phyloP scores from a whole-genome alignment of 495 filamentous ascomycete genomes.

The Physcia stellaris region DNA sequence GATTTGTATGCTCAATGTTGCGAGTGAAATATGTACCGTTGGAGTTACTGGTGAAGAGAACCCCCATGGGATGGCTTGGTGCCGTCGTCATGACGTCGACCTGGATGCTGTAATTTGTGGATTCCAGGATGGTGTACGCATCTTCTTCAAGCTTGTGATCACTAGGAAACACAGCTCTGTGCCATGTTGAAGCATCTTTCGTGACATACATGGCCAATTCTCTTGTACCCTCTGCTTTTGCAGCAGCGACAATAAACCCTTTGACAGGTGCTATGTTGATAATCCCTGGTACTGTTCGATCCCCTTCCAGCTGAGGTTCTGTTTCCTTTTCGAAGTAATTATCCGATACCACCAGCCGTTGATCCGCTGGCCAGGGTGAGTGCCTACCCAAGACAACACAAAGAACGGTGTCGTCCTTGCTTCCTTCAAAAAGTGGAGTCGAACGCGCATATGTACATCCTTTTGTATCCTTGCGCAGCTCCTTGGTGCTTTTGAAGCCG shows the following conservation, averaged over 20 bases:
- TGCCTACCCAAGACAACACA: slow-evolving; percentile 59
- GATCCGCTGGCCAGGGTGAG: slow-evolving; percentile 45
- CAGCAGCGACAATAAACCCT: slow-evolving; percentile 72
- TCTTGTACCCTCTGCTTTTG: slow-evolving; percentile 60
- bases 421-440: slow-evolving; percentile 56
- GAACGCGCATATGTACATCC: slow-evolving; percentile 77
- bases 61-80: slow-evolving; percentile 56
- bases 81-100: slow-evolving; percentile 72
- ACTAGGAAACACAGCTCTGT: slow-evolving; percentile 77
- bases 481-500: slow-evolving; percentile 55
- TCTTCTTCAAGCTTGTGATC: slow-evolving; percentile 66
- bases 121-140: slow-evolving; percentile 87
- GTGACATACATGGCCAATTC: slow-evolving; percentile 82
- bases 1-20: slow-evolving; percentile 85
- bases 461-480: slow-evolving; percentile 47
- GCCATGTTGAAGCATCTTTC: slow-evolving; percentile 71
- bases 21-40: slow-evolving; percentile 90
- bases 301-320: slow-evolving; percentile 63
- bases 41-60: slow-evolving; percentile 84
- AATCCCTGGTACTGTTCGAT: slow-evolving; percentile 58
- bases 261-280: slow-evolving; percentile 67
- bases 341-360: slow-evolving; percentile 66
- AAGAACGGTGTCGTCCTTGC: slow-evolving; percentile 50
- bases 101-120: slow-evolving; percentile 93
- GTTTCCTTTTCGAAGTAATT: slow-evolving; percentile 50